Percentiles rank a stretch among this genome's conserved stretches.
Evolutionary conservation across 169 alveolate genomes (phyloP).

Genomic region (Prorocentrum cordatum): DNA sequence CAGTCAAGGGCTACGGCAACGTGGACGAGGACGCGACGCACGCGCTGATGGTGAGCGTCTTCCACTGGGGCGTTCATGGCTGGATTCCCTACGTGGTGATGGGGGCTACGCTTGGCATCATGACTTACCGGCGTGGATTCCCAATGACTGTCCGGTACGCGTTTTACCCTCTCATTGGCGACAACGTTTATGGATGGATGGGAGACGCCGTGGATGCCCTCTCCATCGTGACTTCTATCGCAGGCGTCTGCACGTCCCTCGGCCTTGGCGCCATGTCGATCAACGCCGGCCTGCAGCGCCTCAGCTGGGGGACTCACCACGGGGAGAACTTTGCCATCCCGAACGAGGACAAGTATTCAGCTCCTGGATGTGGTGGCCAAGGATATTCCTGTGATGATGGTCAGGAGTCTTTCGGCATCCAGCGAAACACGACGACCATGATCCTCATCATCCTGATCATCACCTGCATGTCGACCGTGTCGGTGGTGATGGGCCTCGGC

Average conservation of each 20-base stretch:
- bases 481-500: constrained; percentile 20
- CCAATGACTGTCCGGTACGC: constrained; percentile 7
- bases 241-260: constrained; percentile 20
- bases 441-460: constrained; percentile 14
- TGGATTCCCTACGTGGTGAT: constrained; percentile 24
- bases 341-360: too few relatives aligned
- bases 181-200: constrained; percentile 5
- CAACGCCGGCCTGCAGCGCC: constrained; percentile 6
- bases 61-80: constrained; percentile 32
- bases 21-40: not conserved
- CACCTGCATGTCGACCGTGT: not conserved
- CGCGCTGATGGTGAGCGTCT: not conserved
- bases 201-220: constrained; percentile 23
- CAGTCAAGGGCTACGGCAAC: constrained; percentile 25
- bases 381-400: too few relatives aligned
- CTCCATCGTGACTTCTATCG: constrained; percentile 35
- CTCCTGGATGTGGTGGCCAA: too few relatives aligned
- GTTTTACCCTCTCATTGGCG: constrained; percentile 12
- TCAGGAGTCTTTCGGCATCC: too few relatives aligned
- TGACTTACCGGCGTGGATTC: not conserved
- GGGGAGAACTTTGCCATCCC: too few relatives aligned
- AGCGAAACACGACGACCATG: too few relatives aligned
- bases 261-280: constrained; percentile 22
- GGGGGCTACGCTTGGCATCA: constrained; percentile 19
- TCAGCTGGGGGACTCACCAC: too few relatives aligned